Conservation (phyloP, 352 stramenopile species). For the Globisporangium heterothallicum region DNA sequence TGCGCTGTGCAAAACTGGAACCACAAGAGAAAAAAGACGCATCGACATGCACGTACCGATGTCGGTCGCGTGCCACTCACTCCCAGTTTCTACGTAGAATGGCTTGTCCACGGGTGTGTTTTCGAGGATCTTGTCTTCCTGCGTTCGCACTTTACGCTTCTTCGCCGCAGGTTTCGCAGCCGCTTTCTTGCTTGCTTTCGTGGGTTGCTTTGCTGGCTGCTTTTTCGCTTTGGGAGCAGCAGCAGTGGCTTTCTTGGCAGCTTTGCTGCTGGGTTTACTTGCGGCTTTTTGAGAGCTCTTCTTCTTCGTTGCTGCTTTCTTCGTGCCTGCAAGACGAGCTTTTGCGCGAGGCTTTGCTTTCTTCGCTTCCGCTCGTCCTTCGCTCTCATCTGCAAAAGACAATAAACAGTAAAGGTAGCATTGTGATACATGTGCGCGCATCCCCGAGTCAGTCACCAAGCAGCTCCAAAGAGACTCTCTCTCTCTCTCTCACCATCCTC, state of each 20-base stretch:
- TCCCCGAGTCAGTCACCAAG: too few relatives aligned
- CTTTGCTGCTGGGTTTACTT: constrained; percentile 1
- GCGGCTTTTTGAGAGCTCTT: background rate
- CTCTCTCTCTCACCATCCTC: constrained; percentile 2
- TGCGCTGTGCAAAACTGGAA: too few relatives aligned
- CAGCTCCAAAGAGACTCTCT: background rate
- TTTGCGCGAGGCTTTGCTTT: constrained; percentile 19
- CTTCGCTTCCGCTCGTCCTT: constrained; percentile 10
- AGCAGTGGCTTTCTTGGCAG: background rate
- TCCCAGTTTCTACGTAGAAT: constrained; percentile 68
- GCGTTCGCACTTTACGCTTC: constrained; percentile 54
- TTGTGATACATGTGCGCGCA: too few relatives aligned
- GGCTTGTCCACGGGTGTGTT: constrained; percentile 48
- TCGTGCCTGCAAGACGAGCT: constrained; percentile 5
- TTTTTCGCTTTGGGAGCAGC: background rate
- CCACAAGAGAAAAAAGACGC: background rate
- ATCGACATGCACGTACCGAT: constrained; percentile 22
- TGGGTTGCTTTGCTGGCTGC: background rate
- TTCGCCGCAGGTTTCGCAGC: constrained; percentile 23
- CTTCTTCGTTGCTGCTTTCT: constrained; percentile 13
- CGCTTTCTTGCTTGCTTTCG: constrained; percentile 6
- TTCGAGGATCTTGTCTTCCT: constrained; percentile 50
- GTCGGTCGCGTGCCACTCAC: constrained; percentile 61
- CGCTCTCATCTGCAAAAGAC: constrained; percentile 2
- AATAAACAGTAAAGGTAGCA: too few relatives aligned